phyloP scores from a whole-genome alignment of 2,329 filamentous ascomycete species.

The Epichloe sibirici region DNA sequence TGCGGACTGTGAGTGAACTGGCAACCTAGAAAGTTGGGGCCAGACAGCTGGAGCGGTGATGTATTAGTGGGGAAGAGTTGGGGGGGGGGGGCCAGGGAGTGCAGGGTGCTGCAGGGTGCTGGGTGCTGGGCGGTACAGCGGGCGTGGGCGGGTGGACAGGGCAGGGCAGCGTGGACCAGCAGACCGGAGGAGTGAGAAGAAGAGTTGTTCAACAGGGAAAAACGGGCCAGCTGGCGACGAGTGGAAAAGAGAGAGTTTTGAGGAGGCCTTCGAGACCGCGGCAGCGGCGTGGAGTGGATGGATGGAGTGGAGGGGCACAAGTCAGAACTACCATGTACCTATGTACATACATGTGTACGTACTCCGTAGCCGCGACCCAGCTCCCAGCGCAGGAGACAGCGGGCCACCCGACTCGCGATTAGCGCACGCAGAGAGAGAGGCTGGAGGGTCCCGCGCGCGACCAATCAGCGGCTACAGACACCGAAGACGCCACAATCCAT shows the following conservation, averaged over 20 bases:
- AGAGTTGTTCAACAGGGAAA: neutral
- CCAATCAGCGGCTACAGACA: slow-evolving; percentile 20
- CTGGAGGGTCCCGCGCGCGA: slow-evolving; percentile 11
- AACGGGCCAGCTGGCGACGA: neutral
- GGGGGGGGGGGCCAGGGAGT: neutral
- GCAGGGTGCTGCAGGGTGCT: neutral
- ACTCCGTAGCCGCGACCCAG: neutral
- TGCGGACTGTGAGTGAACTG: neutral
- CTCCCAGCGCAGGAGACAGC: slow-evolving; percentile 5
- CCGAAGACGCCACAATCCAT: slow-evolving; percentile 11
- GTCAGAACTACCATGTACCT: too few species aligned
- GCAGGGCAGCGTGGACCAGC: neutral
- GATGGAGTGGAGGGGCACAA: neutral
- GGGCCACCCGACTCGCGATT: neutral
- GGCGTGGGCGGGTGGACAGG: neutral
- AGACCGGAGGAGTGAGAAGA: neutral
- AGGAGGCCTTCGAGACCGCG: neutral
- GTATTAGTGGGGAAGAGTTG: neutral
- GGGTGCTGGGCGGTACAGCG: neutral
- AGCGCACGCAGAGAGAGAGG: neutral
- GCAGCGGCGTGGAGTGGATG: neutral
- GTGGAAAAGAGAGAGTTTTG: slow-evolving; percentile 1
- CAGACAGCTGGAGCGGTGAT: neutral
- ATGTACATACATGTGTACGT: too few species aligned
- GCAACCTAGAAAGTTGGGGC: neutral